Conservation (phyloP, 305 asterid genomes). For the Plantago lanceolata region DNA sequence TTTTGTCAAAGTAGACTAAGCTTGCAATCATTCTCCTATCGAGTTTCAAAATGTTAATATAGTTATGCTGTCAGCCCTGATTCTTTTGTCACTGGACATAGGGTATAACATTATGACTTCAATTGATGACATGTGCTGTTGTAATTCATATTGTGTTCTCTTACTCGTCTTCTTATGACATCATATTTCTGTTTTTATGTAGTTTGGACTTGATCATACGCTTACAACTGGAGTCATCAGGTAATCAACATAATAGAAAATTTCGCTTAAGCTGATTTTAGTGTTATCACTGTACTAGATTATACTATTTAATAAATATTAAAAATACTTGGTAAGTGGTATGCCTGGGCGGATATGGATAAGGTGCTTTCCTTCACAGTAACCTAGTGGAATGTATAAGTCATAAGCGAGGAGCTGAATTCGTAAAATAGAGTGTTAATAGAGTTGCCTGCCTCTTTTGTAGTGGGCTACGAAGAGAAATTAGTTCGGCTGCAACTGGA, state of each 20-base stretch:
- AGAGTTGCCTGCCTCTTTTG: slow-evolving; percentile 11
- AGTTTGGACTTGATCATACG: slow-evolving; percentile 99
- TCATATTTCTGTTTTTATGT: slow-evolving; percentile 19
- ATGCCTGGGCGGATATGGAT: too few species aligned
- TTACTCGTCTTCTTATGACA: slow-evolving; percentile 24
- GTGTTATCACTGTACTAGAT: slow-evolving; percentile 3
- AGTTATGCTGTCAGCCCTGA: too few species aligned
- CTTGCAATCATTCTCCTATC: too few species aligned
- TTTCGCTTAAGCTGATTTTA: slow-evolving; percentile 1
- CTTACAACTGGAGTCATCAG: slow-evolving; percentile 99
- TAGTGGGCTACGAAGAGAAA: slow-evolving; percentile 94
- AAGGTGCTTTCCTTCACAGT: too few species aligned
- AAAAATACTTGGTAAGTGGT: too few species aligned
- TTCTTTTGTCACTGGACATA: too few species aligned
- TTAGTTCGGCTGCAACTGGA: slow-evolving; percentile 95
- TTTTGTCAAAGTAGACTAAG: neutral
- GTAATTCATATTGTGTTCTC: slow-evolving; percentile 12
- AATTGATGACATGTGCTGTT: slow-evolving; percentile 10
- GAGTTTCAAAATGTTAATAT: too few species aligned
- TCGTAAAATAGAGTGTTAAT: slow-evolving; percentile 9
- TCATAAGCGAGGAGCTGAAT: neutral
- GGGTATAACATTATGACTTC: too few species aligned
- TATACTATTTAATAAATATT: slow-evolving; percentile 14
- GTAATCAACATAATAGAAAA: slow-evolving; percentile 32
- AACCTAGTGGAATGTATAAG: too few species aligned